phyloP scores from a whole-genome alignment of 2,329 filamentous ascomycete genomes.

The Dryadomyces quercivorus region DNA sequence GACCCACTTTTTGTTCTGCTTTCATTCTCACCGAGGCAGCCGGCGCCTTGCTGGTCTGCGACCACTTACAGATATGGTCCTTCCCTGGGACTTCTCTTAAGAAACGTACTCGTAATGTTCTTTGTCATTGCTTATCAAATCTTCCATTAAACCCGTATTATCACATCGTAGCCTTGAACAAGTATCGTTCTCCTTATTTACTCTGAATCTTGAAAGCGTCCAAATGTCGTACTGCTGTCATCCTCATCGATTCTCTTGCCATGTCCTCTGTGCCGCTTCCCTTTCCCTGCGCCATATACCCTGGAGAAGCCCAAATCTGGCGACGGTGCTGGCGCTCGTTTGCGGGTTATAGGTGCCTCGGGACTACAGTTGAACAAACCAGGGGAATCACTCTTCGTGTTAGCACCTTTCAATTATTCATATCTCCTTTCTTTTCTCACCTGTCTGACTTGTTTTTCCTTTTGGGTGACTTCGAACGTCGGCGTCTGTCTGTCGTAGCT shows the following conservation, averaged over 20 bases:
- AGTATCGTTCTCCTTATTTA: not conserved
- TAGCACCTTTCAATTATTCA: too few species aligned
- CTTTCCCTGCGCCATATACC: not conserved
- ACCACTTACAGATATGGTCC: not conserved
- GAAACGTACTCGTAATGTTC: not conserved
- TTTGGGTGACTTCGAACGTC: not conserved
- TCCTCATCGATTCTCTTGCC: too few species aligned
- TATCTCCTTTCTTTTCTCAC: not conserved
- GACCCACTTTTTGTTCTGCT: conserved; percentile 6
- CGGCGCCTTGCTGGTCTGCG: not conserved
- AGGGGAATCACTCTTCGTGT: too few species aligned
- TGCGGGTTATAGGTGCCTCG: not conserved
- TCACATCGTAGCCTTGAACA: not conserved
- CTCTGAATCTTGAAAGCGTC: conserved; percentile 10
- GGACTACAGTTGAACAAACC: not conserved
- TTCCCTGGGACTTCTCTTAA: not conserved
- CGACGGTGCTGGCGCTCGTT: not conserved
- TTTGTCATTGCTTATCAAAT: not conserved
- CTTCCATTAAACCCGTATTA: not conserved
- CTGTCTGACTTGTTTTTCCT: not conserved
- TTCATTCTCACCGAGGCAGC: not conserved
- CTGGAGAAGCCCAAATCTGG: not conserved
- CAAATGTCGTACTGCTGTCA: not conserved
- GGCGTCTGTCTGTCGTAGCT: not conserved
- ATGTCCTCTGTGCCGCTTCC: not conserved